Evolutionary conservation across 2,329 filamentous ascomycete species (phyloP).

Genomic region (Paraconiothyrium sp.): DNA sequence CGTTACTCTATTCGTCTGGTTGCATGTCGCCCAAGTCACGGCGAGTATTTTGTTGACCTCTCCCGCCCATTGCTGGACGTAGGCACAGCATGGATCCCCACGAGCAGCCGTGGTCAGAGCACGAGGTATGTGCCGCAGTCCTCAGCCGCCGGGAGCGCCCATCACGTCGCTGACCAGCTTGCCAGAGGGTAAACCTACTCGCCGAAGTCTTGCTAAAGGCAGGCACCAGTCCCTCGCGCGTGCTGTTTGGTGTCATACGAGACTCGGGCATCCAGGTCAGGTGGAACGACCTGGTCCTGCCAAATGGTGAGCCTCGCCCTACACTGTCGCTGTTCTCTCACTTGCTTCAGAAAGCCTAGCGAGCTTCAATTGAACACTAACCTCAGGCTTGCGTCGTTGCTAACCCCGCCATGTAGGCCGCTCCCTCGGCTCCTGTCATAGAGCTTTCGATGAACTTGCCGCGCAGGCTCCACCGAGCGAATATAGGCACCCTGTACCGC

Average conservation of each 20-base stretch:
- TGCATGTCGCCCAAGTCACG: constrained; percentile 40
- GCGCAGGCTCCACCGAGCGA: constrained; percentile 35
- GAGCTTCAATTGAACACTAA: not conserved
- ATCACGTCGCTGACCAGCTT: constrained; percentile 22
- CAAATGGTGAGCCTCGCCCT: constrained; percentile 54
- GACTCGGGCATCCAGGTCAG: constrained; percentile 55
- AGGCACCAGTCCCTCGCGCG: constrained; percentile 54
- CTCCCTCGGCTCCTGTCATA: constrained; percentile 49
- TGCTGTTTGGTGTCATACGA: constrained; percentile 56
- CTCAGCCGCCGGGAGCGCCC: constrained; percentile 12
- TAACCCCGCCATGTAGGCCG: constrained; percentile 37
- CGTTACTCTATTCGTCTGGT: constrained; percentile 48
- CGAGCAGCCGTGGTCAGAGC: constrained; percentile 56
- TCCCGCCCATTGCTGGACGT: constrained; percentile 34
- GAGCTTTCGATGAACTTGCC: constrained; percentile 44
- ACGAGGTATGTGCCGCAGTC: constrained; percentile 52
- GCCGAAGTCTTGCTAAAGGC: constrained; percentile 61
- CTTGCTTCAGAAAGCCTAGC: not conserved
- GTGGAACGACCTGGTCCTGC: constrained; percentile 61
- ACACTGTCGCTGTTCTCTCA: constrained; percentile 7
- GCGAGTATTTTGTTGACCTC: constrained; percentile 43
- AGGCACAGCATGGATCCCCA: constrained; percentile 53
- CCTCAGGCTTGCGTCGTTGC: not conserved
- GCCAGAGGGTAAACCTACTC: constrained; percentile 54
- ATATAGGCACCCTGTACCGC: constrained; percentile 43